phyloP scores from a whole-genome alignment of 1,284 basidiomycete genomes.

The Leccinum holopus region DNA sequence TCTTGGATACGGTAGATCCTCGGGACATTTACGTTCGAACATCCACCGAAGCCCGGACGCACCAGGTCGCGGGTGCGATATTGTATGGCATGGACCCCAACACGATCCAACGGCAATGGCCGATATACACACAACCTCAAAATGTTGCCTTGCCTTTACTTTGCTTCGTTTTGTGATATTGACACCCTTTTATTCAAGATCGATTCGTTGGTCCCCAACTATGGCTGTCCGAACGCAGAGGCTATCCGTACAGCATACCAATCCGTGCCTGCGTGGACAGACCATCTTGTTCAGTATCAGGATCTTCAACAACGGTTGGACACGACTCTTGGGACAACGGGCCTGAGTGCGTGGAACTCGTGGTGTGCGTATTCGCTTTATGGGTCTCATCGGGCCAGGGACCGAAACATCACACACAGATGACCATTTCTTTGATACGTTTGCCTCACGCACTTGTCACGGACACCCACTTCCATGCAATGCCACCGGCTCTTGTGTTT shows the following conservation, averaged over 20 bases:
- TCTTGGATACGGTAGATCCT: constrained; percentile 42
- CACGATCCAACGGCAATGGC: constrained; percentile 38
- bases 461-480: constrained; percentile 52
- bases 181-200: constrained; percentile 35
- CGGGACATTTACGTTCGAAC: constrained; percentile 46
- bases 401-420: constrained; percentile 27
- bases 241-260: constrained; percentile 45
- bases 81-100: constrained; percentile 50
- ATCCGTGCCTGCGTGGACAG: constrained; percentile 48
- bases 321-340: constrained; percentile 45
- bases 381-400: not conserved
- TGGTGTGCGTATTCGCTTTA: constrained; percentile 38
- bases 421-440: constrained; percentile 49
- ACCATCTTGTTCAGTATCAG: constrained; percentile 45
- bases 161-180: not conserved
- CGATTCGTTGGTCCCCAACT: constrained; percentile 50
- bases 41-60: constrained; percentile 47
- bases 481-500: constrained; percentile 43
- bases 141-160: constrained; percentile 27
- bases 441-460: constrained; percentile 49
- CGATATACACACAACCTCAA: constrained; percentile 43
- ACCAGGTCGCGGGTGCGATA: constrained; percentile 51
- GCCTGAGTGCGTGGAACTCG: constrained; percentile 44
- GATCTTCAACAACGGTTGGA: constrained; percentile 44
- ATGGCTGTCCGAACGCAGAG: constrained; percentile 48